Evolutionary conservation across 2,329 filamentous ascomycete species (phyloP).

Genomic region (Meredithiella fracta): DNA sequence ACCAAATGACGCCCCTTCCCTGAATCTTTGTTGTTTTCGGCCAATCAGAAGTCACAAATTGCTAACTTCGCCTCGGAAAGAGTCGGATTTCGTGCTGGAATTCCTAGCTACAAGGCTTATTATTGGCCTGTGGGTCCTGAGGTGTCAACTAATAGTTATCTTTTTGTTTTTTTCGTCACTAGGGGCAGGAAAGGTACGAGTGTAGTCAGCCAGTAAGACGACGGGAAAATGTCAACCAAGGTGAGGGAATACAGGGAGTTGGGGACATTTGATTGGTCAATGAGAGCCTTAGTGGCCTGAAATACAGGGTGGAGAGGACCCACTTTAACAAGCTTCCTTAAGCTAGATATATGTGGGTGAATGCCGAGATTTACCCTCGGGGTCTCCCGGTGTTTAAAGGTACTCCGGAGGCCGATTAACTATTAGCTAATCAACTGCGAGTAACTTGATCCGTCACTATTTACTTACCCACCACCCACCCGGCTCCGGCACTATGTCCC

Average conservation of each 20-base stretch:
- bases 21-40: neutral
- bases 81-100: slow-evolving; percentile 3
- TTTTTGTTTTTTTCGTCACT: too few relatives aligned
- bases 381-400: neutral
- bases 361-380: neutral
- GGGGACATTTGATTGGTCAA: too few relatives aligned
- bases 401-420: neutral
- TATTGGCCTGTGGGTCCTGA: neutral
- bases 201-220: too few relatives aligned
- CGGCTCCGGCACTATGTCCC: too few relatives aligned
- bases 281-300: too few relatives aligned
- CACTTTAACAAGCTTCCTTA: neutral
- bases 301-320: slow-evolving; percentile 7
- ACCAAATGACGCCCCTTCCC: slow-evolving; percentile 6
- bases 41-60: slow-evolving; percentile 14
- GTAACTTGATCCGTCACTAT: too few relatives aligned
- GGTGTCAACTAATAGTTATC: too few relatives aligned
- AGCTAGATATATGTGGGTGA: too few relatives aligned
- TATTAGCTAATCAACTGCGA: neutral
- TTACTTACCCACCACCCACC: too few relatives aligned
- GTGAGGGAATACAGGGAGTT: too few relatives aligned
- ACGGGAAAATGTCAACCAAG: too few relatives aligned
- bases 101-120: neutral
- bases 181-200: too few relatives aligned
- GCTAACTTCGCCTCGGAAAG: slow-evolving; percentile 12